Conservation (phyloP, 2,329 filamentous ascomycete species). For the Cladosporium austrohemisphaericum region DNA sequence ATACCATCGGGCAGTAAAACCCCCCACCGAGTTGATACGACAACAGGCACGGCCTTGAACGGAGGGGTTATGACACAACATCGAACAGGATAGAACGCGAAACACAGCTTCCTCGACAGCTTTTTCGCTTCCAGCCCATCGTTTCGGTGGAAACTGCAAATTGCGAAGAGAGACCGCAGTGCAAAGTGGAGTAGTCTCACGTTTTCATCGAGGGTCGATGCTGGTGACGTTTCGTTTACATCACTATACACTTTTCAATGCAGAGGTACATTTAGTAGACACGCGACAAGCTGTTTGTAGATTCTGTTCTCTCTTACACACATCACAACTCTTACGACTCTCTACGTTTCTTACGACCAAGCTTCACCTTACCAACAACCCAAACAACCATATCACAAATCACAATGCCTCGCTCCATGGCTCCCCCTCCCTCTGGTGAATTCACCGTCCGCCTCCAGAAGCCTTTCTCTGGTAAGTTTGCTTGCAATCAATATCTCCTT, state of each 20-base stretch:
- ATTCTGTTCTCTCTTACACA: not conserved
- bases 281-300: not conserved
- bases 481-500: not conserved
- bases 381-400: not conserved
- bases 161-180: conserved; percentile 11
- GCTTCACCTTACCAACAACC: not conserved
- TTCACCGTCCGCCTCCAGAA: conserved; percentile 32
- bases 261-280: conserved; percentile 11
- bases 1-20: not conserved
- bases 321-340: not conserved
- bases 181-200: conserved; percentile 4
- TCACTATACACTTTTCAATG: conserved; percentile 5
- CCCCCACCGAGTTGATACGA: conserved; percentile 4
- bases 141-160: not conserved
- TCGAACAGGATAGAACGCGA: conserved; percentile 2
- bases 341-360: not conserved
- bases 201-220: not conserved
- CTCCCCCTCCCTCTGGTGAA: conserved; percentile 36
- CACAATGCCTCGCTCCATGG: conserved; percentile 34
- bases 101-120: not conserved
- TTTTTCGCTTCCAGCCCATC: not conserved
- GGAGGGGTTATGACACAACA: conserved; percentile 11
- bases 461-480: conserved; percentile 32
- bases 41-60: not conserved
- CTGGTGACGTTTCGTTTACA: conserved; percentile 9